These are phyloP conservation scores for Apiospora saccharicola DNA, from an alignment of 2,329 filamentous ascomycete species.

Conservation along the genomic window DNA sequence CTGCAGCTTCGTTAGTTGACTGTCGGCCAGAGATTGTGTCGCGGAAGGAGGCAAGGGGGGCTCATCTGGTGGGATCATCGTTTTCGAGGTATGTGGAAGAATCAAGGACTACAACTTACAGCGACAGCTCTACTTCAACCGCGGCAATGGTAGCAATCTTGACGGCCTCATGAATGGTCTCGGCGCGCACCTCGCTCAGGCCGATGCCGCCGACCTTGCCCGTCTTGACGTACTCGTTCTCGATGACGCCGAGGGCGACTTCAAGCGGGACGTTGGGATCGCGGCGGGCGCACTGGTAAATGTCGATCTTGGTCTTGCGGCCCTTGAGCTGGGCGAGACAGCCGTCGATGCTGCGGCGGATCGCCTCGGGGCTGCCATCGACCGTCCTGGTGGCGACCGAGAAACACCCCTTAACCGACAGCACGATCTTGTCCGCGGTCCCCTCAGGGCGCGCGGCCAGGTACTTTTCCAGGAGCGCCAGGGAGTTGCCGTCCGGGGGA, in stretches of 20 bases:
- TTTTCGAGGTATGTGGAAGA: not conserved
- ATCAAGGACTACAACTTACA: conserved; percentile 40
- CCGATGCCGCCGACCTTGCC: conserved; percentile 60
- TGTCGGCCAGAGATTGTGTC: not conserved
- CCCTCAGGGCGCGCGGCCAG: not conserved
- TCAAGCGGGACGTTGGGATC: conserved; percentile 58
- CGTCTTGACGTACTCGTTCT: conserved; percentile 57
- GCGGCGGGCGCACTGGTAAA: conserved; percentile 66
- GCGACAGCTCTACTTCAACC: conserved; percentile 63
- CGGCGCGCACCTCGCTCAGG: conserved; percentile 51
- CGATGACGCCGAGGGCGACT: conserved; percentile 51
- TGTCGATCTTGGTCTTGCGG: conserved; percentile 63
- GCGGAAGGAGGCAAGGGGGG: not conserved
- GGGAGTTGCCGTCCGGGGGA: conserved; percentile 13
- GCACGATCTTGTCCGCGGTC: not conserved
- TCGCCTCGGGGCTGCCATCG: conserved; percentile 60
- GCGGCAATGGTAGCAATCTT: conserved; percentile 52
- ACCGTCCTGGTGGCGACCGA: conserved; percentile 6
- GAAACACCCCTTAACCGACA: conserved; percentile 9
- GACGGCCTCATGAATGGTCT: conserved; percentile 56
- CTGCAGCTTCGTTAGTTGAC: not conserved
- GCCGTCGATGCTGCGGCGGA: conserved; percentile 66
- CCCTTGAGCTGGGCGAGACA: conserved; percentile 59
- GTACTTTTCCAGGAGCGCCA: conserved; percentile 18
- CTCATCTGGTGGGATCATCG: not conserved